Percentiles rank a stretch among this genome's conserved stretches.
Evolutionary conservation across 2,329 filamentous ascomycete species (phyloP).

Genomic region (Tolypocladium inflatum): DNA sequence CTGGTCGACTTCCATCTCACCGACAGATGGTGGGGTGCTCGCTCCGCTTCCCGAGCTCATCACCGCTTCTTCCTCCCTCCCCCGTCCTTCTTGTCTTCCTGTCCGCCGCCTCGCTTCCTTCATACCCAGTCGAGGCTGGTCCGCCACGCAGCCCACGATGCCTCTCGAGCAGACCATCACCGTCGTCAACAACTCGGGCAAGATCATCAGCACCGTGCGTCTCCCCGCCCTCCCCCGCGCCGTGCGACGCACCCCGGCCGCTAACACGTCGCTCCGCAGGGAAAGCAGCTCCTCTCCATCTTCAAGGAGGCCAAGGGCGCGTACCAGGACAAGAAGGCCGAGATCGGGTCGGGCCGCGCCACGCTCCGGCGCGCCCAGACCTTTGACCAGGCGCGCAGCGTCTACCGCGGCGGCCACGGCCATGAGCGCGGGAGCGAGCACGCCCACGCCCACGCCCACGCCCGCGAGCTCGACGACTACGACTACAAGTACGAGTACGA

Average conservation of each 20-base stretch:
- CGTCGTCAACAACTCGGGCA: constrained; percentile 83
- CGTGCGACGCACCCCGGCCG: not conserved
- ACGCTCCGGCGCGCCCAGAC: constrained; percentile 52
- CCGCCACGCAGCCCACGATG: constrained; percentile 15
- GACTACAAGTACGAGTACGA: constrained; percentile 23
- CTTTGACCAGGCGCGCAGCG: constrained; percentile 26
- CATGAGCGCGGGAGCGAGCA: not conserved
- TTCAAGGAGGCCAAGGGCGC: constrained; percentile 87
- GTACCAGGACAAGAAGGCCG: constrained; percentile 80
- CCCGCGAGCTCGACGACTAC: constrained; percentile 15
- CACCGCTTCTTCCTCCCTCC: not conserved
- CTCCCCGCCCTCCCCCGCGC: not conserved
- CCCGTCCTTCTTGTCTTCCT: too few relatives aligned
- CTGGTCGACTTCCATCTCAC: too few relatives aligned
- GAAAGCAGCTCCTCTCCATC: constrained; percentile 80
- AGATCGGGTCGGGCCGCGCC: constrained; percentile 56
- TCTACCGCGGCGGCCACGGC: constrained; percentile 4
- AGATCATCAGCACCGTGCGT: constrained; percentile 79
- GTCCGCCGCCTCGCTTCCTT: too few relatives aligned
- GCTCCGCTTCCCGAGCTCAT: not conserved
- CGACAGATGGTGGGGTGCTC: not conserved
- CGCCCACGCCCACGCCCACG: not conserved
- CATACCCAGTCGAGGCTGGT: not conserved
- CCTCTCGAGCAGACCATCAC: constrained; percentile 64
- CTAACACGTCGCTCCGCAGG: constrained; percentile 36